Conservation (phyloP, 139 green algal genomes). For the Yamagishiella unicocca region DNA sequence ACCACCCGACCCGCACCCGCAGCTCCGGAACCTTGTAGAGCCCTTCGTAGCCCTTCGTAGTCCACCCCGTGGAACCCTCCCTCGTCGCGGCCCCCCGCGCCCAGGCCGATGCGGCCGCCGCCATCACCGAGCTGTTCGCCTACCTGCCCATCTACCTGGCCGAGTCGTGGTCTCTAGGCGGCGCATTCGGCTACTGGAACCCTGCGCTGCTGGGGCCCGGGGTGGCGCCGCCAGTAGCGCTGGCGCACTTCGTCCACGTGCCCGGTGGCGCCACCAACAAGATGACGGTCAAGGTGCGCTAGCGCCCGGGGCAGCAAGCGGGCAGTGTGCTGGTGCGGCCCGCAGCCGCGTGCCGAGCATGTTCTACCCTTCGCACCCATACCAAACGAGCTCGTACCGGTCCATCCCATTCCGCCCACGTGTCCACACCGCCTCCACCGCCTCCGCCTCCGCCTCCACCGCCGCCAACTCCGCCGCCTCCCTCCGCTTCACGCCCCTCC, state of each 20-base stretch:
- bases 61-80: neutral
- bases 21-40: too few relatives aligned
- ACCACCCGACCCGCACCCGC: too few relatives aligned
- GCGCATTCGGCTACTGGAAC: constrained; percentile 36
- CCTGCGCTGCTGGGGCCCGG: neutral
- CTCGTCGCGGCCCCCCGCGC: neutral
- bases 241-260: constrained; percentile 59
- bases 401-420: too few relatives aligned
- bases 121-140: constrained; percentile 16
- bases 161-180: constrained; percentile 12
- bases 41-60: too few relatives aligned
- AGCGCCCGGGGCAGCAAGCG: too few relatives aligned
- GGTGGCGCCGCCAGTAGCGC: neutral
- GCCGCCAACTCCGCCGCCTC: neutral
- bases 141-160: constrained; percentile 32
- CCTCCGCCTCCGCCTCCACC: neutral
- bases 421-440: too few relatives aligned
- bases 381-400: too few relatives aligned
- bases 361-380: too few relatives aligned
- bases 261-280: constrained; percentile 56
- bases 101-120: constrained; percentile 17
- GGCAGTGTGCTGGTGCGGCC: too few relatives aligned
- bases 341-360: too few relatives aligned
- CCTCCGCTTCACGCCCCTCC: neutral
- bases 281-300: constrained; percentile 47